Conservation (phyloP, 1,284 basidiomycete genomes). For the Malassezia caprae region DNA sequence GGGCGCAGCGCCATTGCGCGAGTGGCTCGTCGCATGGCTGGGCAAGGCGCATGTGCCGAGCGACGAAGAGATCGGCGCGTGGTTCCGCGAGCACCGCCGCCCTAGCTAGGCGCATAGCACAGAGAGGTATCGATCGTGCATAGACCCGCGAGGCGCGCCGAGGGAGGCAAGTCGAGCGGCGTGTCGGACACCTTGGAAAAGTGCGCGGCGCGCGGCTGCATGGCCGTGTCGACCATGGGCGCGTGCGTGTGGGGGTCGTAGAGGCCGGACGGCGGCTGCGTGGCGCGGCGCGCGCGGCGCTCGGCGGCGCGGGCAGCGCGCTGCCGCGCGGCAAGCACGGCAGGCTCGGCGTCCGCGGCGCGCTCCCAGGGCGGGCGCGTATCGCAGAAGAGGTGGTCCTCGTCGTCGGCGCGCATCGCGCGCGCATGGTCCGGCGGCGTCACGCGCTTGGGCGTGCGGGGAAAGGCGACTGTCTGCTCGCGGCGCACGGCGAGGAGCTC, state of each 20-base stretch:
- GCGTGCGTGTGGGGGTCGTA: slow-evolving; percentile 43
- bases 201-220: slow-evolving; percentile 29
- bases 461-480: slow-evolving; percentile 28
- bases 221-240: slow-evolving; percentile 26
- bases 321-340: slow-evolving; percentile 2
- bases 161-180: background rate
- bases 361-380: slow-evolving; percentile 38
- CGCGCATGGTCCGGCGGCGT: slow-evolving; percentile 5
- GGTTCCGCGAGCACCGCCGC: slow-evolving; percentile 1
- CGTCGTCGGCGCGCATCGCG: slow-evolving; percentile 17
- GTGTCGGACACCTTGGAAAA: slow-evolving; percentile 18
- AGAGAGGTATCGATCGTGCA: slow-evolving; percentile 3
- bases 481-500: slow-evolving; percentile 35
- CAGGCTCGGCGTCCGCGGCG: slow-evolving; percentile 16
- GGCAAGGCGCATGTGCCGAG: slow-evolving; percentile 10
- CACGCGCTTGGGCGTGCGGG: slow-evolving; percentile 8
- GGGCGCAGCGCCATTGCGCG: slow-evolving; percentile 8
- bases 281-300: slow-evolving; percentile 17
- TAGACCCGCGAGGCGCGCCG: background rate
- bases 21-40: slow-evolving; percentile 14
- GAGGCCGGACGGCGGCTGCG: slow-evolving; percentile 36
- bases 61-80: slow-evolving; percentile 13
- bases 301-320: slow-evolving; percentile 17
- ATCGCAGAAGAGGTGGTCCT: slow-evolving; percentile 27
- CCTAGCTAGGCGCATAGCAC: background rate